A percentile compares a stretch with the other conserved stretches of the same genome.
Conservation (phyloP, 768 basidiomycete species). For the Strobilomyces confusus region DNA sequence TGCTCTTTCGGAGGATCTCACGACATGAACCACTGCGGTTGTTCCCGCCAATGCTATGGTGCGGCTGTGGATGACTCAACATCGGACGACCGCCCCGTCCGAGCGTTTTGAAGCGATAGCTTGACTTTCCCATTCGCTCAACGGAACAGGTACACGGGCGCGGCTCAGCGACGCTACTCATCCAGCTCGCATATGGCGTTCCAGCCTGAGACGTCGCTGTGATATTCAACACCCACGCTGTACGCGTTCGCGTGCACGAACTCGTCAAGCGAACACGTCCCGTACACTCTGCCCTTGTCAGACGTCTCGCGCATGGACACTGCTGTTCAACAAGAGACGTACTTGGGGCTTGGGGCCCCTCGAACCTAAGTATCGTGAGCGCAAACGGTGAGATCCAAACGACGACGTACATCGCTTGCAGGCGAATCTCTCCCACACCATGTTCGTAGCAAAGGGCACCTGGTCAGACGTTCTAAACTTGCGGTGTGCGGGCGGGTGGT, state of each 20-base stretch:
- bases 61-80: no score
- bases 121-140: no score
- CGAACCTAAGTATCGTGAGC: slow-evolving; percentile 22
- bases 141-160: no score
- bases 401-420: slow-evolving; percentile 27
- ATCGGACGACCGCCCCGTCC: no score
- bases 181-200: slow-evolving; percentile 34
- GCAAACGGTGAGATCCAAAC: neutral
- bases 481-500: slow-evolving; percentile 24
- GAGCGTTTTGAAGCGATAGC: no score
- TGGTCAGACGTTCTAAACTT: slow-evolving; percentile 36
- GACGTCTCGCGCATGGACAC: slow-evolving; percentile 32
- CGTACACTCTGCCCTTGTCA: slow-evolving; percentile 26
- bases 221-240: slow-evolving; percentile 27
- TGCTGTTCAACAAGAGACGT: slow-evolving; percentile 39
- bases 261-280: slow-evolving; percentile 35
- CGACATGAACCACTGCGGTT: no score
- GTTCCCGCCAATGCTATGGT: no score
- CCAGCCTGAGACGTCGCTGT: slow-evolving; percentile 32
- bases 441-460: slow-evolving; percentile 39
- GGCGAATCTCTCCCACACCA: slow-evolving; percentile 41
- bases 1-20: no score
- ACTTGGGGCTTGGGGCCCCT: slow-evolving; percentile 39
- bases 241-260: slow-evolving; percentile 31
- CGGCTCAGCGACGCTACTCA: neutral